Conservation (phyloP, 2,329 filamentous ascomycete genomes). For the Penicillium sp. region DNA sequence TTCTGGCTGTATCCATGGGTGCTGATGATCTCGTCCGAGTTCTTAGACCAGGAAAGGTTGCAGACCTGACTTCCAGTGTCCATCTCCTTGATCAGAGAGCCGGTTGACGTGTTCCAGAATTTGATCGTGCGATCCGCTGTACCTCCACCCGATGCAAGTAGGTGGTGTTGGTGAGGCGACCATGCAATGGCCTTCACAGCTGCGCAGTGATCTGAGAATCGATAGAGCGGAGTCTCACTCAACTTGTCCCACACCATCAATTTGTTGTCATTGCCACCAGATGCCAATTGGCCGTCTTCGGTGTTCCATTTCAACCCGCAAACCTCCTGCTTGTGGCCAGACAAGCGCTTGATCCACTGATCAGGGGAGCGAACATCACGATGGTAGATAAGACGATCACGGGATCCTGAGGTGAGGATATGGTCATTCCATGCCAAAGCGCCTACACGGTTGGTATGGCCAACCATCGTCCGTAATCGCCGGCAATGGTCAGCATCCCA, state of each 20-base stretch:
- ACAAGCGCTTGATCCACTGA: conserved; percentile 82
- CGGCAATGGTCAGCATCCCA: conserved; percentile 91
- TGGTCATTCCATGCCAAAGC: conserved; percentile 97
- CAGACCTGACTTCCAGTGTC: conserved; percentile 99
- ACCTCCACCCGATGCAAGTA: conserved; percentile 93
- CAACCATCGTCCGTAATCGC: conserved; percentile 91
- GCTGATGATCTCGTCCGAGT: conserved; percentile 94
- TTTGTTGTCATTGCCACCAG: conserved; percentile 97
- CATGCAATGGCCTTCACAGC: conserved; percentile 97
- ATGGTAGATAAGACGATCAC: conserved; percentile 91
- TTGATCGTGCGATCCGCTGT: conserved; percentile 96
- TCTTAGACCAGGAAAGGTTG: conserved; percentile 95
- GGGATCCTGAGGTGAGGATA: conserved; percentile 90
- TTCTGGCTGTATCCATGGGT: conserved; percentile 98
- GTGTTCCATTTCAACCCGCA: conserved; percentile 97
- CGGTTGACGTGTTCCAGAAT: conserved; percentile 94
- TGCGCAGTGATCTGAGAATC: conserved; percentile 91
- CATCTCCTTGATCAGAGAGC: conserved; percentile 77
- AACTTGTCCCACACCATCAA: conserved; percentile 98
- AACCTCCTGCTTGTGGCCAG: conserved; percentile 96
- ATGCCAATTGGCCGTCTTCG: conserved; percentile 91
- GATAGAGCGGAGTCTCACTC: conserved; percentile 86
- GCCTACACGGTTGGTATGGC: conserved; percentile 89
- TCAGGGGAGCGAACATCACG: conserved; percentile 91
- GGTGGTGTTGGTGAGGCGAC: conserved; percentile 92